These are phyloP conservation scores for Jacaranda mimosifolia DNA, from an alignment of 257 asterid genomes.

Conservation along the genomic window DNA sequence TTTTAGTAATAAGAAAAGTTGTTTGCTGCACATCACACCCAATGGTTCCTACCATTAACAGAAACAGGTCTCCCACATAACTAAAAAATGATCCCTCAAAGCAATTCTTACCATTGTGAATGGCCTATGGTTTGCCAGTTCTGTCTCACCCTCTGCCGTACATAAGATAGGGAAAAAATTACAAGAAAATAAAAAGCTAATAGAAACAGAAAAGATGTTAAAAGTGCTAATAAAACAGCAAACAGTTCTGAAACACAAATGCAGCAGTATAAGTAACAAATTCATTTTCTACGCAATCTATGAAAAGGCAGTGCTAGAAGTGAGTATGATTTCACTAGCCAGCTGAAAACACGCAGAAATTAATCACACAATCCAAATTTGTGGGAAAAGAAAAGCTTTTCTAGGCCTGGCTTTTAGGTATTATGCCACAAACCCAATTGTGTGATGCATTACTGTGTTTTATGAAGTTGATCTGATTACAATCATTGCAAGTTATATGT, in stretches of 20 bases:
- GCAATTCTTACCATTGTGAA: conserved; percentile 66
- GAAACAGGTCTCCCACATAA: conserved; percentile 13
- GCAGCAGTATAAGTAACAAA: no score
- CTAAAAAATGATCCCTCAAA: conserved; percentile 20
- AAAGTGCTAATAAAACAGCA: conserved; percentile 12
- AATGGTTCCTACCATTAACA: neutral
- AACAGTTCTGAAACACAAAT: conserved; percentile 12
- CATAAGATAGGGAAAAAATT: conserved; percentile 24
- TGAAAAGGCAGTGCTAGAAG: no score
- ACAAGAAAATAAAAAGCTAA: neutral
- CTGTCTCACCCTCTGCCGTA: conserved; percentile 64
- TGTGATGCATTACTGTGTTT: no score
- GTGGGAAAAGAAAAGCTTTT: no score
- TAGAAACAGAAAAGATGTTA: conserved; percentile 1
- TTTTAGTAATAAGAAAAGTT: conserved; percentile 18
- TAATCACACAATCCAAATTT: no score
- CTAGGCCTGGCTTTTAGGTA: no score
- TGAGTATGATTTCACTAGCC: no score
- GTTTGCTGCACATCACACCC: conserved; percentile 5
- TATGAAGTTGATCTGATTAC: no score
- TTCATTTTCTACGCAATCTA: no score
- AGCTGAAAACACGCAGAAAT: no score
- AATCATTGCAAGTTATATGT: no score
- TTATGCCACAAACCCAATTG: no score
- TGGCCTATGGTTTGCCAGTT: conserved; percentile 48